Conservation (phyloP, 768 basidiomycete genomes). For the Rhodotorula babjevae region DNA sequence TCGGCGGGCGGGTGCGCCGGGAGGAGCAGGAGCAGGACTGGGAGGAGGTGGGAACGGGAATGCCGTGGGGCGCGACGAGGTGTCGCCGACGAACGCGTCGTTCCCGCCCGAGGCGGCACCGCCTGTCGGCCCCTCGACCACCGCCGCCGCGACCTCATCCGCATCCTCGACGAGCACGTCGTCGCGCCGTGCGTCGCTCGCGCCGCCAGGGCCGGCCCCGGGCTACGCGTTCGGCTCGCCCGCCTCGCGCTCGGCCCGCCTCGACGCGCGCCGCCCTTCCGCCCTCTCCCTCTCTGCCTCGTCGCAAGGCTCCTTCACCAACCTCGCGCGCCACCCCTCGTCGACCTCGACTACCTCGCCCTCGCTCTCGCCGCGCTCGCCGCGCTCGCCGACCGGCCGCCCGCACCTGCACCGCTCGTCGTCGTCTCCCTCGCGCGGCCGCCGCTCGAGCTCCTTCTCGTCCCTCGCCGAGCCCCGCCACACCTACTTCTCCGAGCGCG, state of each 20-base stretch:
- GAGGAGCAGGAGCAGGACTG: no score
- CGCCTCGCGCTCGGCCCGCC: background rate
- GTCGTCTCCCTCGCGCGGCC: constrained; percentile 12
- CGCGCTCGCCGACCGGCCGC: background rate
- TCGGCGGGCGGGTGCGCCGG: no score
- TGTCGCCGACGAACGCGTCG: constrained; percentile 6
- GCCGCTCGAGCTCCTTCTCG: background rate
- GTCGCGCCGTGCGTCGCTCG: background rate
- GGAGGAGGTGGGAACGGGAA: no score
- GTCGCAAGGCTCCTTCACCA: background rate
- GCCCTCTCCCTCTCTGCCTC: background rate
- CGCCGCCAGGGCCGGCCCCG: background rate
- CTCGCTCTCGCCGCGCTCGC: background rate
- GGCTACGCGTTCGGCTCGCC: background rate
- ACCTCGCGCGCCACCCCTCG: no score
- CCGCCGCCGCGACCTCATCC: background rate
- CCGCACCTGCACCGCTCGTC: constrained; percentile 14
- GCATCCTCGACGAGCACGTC: background rate
- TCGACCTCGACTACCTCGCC: no score
- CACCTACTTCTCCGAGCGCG: constrained; percentile 1
- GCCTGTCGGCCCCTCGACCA: background rate
- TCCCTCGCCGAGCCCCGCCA: background rate
- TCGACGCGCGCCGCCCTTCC: constrained; percentile 1
- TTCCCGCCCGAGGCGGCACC: background rate
- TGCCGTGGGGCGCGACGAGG: background rate